phyloP scores from a whole-genome alignment of 345 rosid species.

The Raphanus raphanistrum region DNA sequence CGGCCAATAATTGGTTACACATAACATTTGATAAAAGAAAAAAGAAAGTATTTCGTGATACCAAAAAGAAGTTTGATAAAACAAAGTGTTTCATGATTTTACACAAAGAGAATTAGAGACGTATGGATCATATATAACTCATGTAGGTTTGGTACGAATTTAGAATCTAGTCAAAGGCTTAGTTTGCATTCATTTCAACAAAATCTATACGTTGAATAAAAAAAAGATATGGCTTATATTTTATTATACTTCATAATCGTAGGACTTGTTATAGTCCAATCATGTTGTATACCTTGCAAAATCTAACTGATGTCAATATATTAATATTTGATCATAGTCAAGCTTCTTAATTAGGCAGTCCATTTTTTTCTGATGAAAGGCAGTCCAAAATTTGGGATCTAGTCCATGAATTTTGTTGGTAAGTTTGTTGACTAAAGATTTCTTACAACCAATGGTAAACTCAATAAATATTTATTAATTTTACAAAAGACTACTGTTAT shows the following conservation, averaged over 20 bases:
- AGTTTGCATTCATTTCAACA: slow-evolving; percentile 8
- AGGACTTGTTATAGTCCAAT: slow-evolving; percentile 23
- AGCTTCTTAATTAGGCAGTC: neutral
- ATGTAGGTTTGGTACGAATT: slow-evolving; percentile 1
- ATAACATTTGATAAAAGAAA: neutral
- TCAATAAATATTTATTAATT: neutral
- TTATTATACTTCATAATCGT: slow-evolving; percentile 5
- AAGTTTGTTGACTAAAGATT: neutral
- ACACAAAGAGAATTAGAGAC: slow-evolving; percentile 25
- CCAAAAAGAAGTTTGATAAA: neutral
- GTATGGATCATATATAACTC: slow-evolving; percentile 18
- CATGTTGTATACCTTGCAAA: slow-evolving; percentile 16
- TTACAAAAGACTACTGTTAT: neutral
- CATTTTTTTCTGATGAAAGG: neutral
- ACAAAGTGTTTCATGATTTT: neutral
- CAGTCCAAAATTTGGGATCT: neutral
- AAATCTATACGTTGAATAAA: slow-evolving; percentile 26
- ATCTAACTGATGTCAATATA: slow-evolving; percentile 20
- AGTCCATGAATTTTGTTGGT: neutral
- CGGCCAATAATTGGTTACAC: neutral
- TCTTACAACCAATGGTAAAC: neutral
- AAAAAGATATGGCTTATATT: slow-evolving; percentile 24
- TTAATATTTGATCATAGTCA: neutral
- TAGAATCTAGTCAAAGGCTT: slow-evolving; percentile 18
- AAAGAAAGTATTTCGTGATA: neutral